Conservation (phyloP, 2,329 filamentous ascomycete species). For the Pestalotiopsis sp. region DNA sequence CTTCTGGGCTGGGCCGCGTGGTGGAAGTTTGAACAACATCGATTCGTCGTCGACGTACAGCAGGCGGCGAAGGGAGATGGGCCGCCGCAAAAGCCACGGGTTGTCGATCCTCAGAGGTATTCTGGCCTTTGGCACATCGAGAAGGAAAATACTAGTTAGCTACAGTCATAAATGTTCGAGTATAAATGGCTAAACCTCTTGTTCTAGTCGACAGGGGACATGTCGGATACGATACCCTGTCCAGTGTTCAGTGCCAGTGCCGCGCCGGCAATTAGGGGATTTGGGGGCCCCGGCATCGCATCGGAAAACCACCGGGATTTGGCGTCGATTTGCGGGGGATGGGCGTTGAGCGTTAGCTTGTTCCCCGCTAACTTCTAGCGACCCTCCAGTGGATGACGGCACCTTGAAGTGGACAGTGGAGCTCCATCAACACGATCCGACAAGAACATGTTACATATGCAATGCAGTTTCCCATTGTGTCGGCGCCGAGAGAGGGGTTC, state of each 20-base stretch:
- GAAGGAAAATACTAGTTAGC: not conserved
- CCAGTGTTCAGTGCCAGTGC: not conserved
- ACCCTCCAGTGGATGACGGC: not conserved
- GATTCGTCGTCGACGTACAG: not conserved
- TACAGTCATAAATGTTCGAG: no score
- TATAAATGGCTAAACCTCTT: not conserved
- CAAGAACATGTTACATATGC: not conserved
- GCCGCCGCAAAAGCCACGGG: not conserved
- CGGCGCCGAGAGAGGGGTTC: not conserved
- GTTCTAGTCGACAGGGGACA: not conserved
- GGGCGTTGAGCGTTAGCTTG: not conserved
- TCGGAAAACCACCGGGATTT: conserved; percentile 4
- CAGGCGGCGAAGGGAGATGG: not conserved
- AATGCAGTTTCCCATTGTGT: not conserved
- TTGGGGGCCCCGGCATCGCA: not conserved
- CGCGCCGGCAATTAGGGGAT: not conserved
- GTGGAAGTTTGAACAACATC: not conserved
- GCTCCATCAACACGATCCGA: not conserved
- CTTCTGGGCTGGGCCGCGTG: not conserved
- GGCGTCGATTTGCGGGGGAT: not conserved
- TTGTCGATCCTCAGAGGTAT: not conserved
- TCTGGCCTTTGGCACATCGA: not conserved
- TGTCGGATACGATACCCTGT: not conserved
- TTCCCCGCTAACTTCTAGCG: not conserved
- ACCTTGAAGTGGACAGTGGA: not conserved